Conservation (phyloP, 177 flowering plant species). For the Vitis hybrid region DNA sequence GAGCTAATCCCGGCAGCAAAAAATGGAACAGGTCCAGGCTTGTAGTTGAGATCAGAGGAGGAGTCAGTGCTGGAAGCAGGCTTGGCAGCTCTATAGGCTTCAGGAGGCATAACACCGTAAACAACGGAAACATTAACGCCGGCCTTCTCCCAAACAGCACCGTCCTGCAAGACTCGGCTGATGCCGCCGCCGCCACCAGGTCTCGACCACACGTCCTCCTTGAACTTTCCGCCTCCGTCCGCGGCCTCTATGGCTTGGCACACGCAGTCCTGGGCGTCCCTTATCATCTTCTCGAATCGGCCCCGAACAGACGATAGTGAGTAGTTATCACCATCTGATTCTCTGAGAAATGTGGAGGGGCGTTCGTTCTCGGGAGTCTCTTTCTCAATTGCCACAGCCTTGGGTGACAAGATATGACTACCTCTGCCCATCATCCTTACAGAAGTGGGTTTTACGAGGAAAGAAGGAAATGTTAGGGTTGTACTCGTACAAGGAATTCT, state of each 20-base stretch:
- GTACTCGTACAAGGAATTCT: neutral
- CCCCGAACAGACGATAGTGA: slow-evolving; percentile 44
- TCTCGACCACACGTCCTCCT: slow-evolving; percentile 96
- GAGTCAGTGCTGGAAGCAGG: slow-evolving; percentile 18
- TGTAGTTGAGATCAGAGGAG: slow-evolving; percentile 23
- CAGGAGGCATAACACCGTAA: slow-evolving; percentile 97
- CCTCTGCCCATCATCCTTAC: slow-evolving; percentile 5
- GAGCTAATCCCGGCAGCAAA: slow-evolving; percentile 98
- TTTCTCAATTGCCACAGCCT: slow-evolving; percentile 67
- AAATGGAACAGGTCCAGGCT: slow-evolving; percentile 85
- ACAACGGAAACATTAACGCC: slow-evolving; percentile 97
- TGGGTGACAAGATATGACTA: no score
- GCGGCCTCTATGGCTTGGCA: slow-evolving; percentile 73
- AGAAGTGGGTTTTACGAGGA: neutral
- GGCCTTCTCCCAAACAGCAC: slow-evolving; percentile 90
- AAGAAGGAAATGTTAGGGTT: neutral
- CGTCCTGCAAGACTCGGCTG: slow-evolving; percentile 92
- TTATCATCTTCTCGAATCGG: slow-evolving; percentile 91
- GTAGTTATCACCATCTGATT: slow-evolving; percentile 33
- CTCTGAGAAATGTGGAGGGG: slow-evolving; percentile 79
- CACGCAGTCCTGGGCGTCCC: slow-evolving; percentile 80
- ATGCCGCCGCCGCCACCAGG: slow-evolving; percentile 98
- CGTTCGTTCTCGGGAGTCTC: slow-evolving; percentile 63
- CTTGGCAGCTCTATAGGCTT: slow-evolving; percentile 93
- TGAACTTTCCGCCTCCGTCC: slow-evolving; percentile 75